These are phyloP conservation scores for Marvania coccoides DNA, from an alignment of 139 green algal genomes.

Conservation along the genomic window DNA sequence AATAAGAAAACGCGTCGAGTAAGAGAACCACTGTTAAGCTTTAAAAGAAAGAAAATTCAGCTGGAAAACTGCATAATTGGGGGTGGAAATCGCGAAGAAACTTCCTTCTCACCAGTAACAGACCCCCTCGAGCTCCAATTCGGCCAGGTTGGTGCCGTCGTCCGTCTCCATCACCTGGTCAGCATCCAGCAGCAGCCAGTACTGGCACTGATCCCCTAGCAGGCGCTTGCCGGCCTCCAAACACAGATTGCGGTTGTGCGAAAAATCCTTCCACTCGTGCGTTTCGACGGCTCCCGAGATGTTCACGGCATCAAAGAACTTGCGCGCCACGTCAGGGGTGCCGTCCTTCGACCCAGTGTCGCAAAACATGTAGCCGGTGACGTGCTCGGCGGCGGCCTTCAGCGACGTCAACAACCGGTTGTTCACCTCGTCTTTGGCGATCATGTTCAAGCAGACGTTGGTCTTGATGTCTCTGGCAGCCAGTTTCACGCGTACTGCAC, in stretches of 20 bases:
- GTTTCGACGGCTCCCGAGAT: not conserved
- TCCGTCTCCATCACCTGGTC: not conserved
- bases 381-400: not conserved
- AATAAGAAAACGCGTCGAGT: too few relatives aligned
- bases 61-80: too few relatives aligned
- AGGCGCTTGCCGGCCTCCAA: not conserved
- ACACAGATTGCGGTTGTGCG: not conserved
- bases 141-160: not conserved
- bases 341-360: slow-evolving; percentile 1
- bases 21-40: too few relatives aligned
- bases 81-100: too few relatives aligned
- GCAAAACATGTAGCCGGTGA: not conserved
- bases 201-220: not conserved
- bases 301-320: not conserved
- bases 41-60: too few relatives aligned
- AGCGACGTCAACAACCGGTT: not conserved
- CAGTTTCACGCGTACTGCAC: too few relatives aligned
- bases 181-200: slow-evolving; percentile 3
- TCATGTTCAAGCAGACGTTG: not conserved
- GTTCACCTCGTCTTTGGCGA: not conserved
- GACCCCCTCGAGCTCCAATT: not conserved
- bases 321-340: not conserved
- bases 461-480: not conserved
- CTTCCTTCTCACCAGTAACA: too few relatives aligned
- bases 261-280: slow-evolving; percentile 1